Percentiles rank a stretch among this genome's conserved stretches.
These are phyloP conservation scores for Salicornia ramosissima DNA, from an alignment of 148 eudicot genomes.

Conservation along the genomic window DNA sequence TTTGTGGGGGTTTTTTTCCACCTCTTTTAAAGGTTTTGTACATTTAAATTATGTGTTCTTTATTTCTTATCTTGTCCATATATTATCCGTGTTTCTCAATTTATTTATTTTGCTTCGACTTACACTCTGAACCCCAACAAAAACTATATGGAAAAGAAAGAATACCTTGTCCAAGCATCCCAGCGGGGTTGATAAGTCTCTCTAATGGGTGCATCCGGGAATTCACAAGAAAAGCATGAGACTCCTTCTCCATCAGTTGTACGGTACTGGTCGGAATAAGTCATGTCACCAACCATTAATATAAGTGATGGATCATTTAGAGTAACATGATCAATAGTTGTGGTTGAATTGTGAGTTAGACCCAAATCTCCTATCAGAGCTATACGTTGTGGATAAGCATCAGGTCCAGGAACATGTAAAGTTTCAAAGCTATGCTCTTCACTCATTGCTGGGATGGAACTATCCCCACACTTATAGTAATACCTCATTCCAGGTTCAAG, in stretches of 20 bases:
- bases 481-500: conserved; percentile 73
- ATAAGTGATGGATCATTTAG: conserved; percentile 71
- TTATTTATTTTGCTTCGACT: no score
- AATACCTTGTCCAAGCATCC: conserved; percentile 98
- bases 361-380: conserved; percentile 90
- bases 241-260: conserved; percentile 85
- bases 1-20: no score
- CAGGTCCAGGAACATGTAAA: conserved; percentile 52
- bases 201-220: conserved; percentile 79
- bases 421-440: conserved; percentile 60
- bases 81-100: no score
- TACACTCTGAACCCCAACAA: no score
- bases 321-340: conserved; percentile 77
- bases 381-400: conserved; percentile 59
- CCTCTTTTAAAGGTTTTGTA: no score
- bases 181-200: conserved; percentile 91
- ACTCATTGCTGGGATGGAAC: conserved; percentile 65
- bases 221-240: conserved; percentile 67
- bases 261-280: conserved; percentile 77
- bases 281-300: conserved; percentile 81
- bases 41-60: no score
- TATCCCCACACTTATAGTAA: conserved; percentile 88
- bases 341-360: conserved; percentile 69
- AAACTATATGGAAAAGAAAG: no score
- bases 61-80: no score